A percentile compares a stretch with the other conserved stretches of the same genome.
Evolutionary conservation across 2,329 filamentous ascomycete species (phyloP).

Genomic region (Byssochlamys sp.): DNA sequence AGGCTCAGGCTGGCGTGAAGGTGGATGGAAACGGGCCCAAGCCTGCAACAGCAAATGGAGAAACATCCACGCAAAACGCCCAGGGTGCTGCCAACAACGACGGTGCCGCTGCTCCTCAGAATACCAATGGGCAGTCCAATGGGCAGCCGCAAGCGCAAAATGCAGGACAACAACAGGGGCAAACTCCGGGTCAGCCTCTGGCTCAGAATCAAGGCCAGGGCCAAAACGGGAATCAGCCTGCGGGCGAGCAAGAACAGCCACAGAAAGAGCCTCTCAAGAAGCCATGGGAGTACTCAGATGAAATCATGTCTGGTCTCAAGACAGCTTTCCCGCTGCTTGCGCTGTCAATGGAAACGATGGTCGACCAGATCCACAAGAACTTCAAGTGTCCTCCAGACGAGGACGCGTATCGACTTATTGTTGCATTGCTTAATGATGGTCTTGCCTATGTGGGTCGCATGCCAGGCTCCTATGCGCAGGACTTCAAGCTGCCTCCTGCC

Average conservation of each 20-base stretch:
- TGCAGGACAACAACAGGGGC: conserved; percentile 9
- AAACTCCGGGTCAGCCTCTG: conserved; percentile 10
- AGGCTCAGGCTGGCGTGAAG: conserved; percentile 14
- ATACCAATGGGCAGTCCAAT: conserved; percentile 12
- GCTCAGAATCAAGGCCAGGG: conserved; percentile 24
- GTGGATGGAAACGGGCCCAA: conserved; percentile 16
- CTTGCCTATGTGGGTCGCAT: conserved; percentile 83
- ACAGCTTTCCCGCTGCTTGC: conserved; percentile 93
- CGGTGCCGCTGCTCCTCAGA: conserved; percentile 15
- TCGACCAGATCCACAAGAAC: conserved; percentile 96
- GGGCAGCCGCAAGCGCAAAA: conserved; percentile 16
- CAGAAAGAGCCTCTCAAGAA: conserved; percentile 53
- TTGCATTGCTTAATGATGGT: conserved; percentile 92
- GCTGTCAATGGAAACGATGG: conserved; percentile 98
- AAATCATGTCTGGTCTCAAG: conserved; percentile 90
- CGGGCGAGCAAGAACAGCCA: conserved; percentile 14
- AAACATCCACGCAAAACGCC: conserved; percentile 37
- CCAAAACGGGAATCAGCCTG: conserved; percentile 7
- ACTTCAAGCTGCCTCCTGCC: conserved; percentile 77
- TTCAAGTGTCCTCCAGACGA: conserved; percentile 99
- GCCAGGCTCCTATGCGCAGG: conserved; percentile 75
- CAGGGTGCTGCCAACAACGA: conserved; percentile 36
- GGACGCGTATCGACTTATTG: conserved; percentile 91
- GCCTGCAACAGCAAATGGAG: conserved; percentile 37
- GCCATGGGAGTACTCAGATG: conserved; percentile 93